Conservation (phyloP, 257 asterid genomes). For the Nicotiana knightiana region DNA sequence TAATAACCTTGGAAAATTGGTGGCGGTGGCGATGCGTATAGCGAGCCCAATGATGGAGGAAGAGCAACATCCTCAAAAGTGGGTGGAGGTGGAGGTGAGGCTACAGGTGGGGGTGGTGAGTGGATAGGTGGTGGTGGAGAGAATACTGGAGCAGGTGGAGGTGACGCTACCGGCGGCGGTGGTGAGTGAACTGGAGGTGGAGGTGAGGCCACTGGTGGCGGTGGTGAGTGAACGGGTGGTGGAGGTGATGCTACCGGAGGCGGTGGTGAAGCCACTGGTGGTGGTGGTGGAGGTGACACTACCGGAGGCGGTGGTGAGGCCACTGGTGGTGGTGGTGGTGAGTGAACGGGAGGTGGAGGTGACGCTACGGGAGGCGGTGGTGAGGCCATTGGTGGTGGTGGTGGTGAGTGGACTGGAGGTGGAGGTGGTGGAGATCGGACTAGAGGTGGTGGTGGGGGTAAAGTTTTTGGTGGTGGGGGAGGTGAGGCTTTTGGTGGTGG, state of each 20-base stretch:
- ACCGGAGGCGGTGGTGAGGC: fast-evolving
- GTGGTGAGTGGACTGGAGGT: not conserved
- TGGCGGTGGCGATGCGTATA: constrained; percentile 67
- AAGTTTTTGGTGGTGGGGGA: not conserved
- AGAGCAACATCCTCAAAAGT: constrained; percentile 15
- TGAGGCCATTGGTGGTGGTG: not conserved
- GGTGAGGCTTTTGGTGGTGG: not conserved
- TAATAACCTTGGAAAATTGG: constrained; percentile 62
- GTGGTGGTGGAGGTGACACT: not conserved
- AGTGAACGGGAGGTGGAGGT: not conserved
- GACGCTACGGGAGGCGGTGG: not conserved
- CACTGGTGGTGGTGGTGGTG: not conserved
- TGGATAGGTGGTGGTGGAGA: constrained; percentile 20
- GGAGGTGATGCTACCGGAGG: not conserved
- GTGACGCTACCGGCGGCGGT: not conserved
- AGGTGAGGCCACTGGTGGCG: not conserved
- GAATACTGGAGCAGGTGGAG: constrained; percentile 4
- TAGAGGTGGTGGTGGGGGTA: not conserved
- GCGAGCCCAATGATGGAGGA: constrained; percentile 44
- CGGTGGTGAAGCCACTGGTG: not conserved
- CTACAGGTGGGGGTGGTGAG: constrained; percentile 21
- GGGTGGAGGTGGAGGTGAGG: constrained; percentile 39
- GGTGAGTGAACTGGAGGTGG: constrained; percentile 7
- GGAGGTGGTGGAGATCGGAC: not conserved
- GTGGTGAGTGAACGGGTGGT: not conserved